Base-by-base conservation (phyloP, 2,329 filamentous ascomycete species). In the Sporothrix pseudoabietina region DNA sequence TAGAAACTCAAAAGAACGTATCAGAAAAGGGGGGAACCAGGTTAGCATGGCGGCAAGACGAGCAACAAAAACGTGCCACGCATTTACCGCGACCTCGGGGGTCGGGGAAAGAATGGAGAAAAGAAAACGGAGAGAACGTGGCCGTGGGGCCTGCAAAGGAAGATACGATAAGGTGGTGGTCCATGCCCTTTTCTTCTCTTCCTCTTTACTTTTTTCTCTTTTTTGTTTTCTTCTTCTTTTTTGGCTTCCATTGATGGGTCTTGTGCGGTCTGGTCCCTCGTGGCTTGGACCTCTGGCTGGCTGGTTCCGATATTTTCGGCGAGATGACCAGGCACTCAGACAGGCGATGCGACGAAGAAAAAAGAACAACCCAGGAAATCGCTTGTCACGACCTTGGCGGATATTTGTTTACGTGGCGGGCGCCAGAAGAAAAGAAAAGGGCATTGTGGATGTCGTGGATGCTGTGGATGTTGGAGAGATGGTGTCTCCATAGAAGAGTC, bases 281-380 rank as follows among this genome's bases (percentile, higher is more conserved):
- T 41, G 7, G 19, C 16, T 41, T 8, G n/a, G 52, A 49, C 52
- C 30, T 35, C 10, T 41, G 19, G 59, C 32, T 41, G 19, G 12
- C 2, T 66, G 22, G n/a, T 16, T 66, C 61, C 61, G 61, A 30
- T 47, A 30, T 66, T 49, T 44, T 49, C 47, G 61, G n/a, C 57
- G 9, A 22, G 32, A 63, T 63, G 57, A 14, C 30, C 30, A 59
- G 30, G 19, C 55, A 59, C 26, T 19, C 14, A 19, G n/a, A 55
- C n/a, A 55, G n/a, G 14, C n/a, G 7, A 55, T 1, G 30, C 9
- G n/a, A 61, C 30, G 1, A 35, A 35, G 16, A 30, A 10, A 30
- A 1, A 9, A 49, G n/a, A 22, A 49, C 41, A 68, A 22, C 12
- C 26, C 59, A n/a, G 32, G 61, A 66, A 16, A 49, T 49, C 39